phyloP scores from a whole-genome alignment of 1,139 yeast species.

The Taphrina pruni region DNA sequence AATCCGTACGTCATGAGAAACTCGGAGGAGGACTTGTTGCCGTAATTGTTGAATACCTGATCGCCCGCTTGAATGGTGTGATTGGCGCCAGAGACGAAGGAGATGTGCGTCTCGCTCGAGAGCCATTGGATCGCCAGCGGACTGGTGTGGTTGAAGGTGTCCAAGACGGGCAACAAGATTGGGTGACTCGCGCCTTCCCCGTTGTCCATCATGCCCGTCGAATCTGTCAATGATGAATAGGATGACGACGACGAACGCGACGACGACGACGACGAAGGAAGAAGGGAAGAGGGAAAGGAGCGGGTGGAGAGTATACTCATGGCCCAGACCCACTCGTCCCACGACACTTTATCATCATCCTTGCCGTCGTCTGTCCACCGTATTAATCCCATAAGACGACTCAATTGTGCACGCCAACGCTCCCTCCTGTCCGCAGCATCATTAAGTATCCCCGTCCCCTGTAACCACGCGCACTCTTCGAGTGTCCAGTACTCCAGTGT shows the following conservation, averaged over 20 bases:
- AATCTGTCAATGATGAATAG: slow-evolving; percentile 45
- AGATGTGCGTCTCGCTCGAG: slow-evolving; percentile 1
- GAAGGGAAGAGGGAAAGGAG: slow-evolving; percentile 69
- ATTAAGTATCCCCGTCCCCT: slow-evolving; percentile 64
- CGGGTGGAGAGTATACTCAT: slow-evolving; percentile 72
- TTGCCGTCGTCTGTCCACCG: slow-evolving; percentile 5
- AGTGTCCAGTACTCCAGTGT: slow-evolving; percentile 71
- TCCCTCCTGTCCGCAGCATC: slow-evolving; percentile 50
- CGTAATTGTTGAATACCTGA: slow-evolving; percentile 80
- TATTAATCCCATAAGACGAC: slow-evolving; percentile 30
- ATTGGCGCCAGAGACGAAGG: slow-evolving; percentile 45
- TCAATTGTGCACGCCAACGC: slow-evolving; percentile 47
- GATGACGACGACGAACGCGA: neutral
- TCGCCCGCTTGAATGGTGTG: slow-evolving; percentile 52
- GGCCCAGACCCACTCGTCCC: slow-evolving; percentile 71
- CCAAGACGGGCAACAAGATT: slow-evolving; percentile 78
- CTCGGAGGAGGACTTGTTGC: slow-evolving; percentile 84
- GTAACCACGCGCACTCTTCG: slow-evolving; percentile 59
- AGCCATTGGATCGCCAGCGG: slow-evolving; percentile 71
- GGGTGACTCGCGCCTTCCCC: slow-evolving; percentile 58
- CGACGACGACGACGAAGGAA: slow-evolving; percentile 47
- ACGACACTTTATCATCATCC: neutral
- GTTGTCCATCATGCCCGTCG: neutral
- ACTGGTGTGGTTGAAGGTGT: slow-evolving; percentile 74
- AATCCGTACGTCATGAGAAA: slow-evolving; percentile 59